phyloP scores from a whole-genome alignment of 73 alveolate species.

The Diophrys appendiculata region DNA sequence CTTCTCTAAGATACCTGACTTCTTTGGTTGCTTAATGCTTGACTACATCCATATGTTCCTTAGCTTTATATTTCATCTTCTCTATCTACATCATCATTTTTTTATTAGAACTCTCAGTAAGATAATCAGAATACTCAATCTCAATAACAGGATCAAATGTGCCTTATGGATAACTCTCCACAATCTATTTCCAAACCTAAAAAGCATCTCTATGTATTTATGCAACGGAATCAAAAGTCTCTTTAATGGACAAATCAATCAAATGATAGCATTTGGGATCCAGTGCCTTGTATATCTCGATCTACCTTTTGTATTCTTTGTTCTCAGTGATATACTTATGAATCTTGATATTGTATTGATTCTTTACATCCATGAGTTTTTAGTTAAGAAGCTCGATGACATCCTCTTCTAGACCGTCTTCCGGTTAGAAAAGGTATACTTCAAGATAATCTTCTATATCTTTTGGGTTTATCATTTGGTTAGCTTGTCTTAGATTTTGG shows the following conservation, averaged over 20 bases:
- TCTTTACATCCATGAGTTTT: too few relatives aligned
- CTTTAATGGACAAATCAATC: not conserved
- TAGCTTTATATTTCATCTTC: not conserved
- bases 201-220: not conserved
- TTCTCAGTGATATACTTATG: not conserved
- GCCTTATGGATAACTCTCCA: not conserved
- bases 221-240: not conserved
- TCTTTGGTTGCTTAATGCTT: not conserved
- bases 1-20: not conserved
- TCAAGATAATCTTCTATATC: not conserved
- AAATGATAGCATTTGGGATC: not conserved
- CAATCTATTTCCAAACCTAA: not conserved
- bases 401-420: not conserved
- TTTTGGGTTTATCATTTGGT: too few relatives aligned
- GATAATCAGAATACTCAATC: not conserved
- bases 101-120: not conserved
- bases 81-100: not conserved
- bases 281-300: not conserved
- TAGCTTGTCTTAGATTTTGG: too few relatives aligned
- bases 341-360: not conserved
- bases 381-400: not conserved
- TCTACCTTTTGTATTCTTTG: not conserved
- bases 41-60: not conserved
- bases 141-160: not conserved
- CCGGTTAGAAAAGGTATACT: not conserved